Base-by-base conservation (phyloP, 371 early-diverging fungal genomes). In the Circinella umbellata region DNA sequence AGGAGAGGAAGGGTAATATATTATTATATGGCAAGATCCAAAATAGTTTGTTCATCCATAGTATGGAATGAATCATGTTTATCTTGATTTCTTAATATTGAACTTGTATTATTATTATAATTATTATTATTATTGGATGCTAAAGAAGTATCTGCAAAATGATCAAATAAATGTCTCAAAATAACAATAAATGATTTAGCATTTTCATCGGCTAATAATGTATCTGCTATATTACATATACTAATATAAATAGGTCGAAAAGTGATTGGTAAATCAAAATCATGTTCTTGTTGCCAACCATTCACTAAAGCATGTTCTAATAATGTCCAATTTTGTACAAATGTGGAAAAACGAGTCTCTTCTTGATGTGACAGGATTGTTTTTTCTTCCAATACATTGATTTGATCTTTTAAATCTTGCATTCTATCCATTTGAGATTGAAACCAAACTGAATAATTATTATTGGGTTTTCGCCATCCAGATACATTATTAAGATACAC, bases 401-500 rank as follows among this genome's bases (percentile, higher is more conserved):
- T 35, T 8, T 37, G 11, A 3, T 47, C 9, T 17, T 20, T 47
- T 5, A 68, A 38, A 8, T 36, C 11, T 15, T 27, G 18, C 55
- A 39, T 54, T 0, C 9, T 18, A 8, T 17, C 6, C 15, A 13
- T 61, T 54, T 34, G 61, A 13, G 47, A 36, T 48, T 47, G 57
- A n/a, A 57, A 57, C 57, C 57, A 61, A 10, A 61, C 47, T 14
- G 66, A 36, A 46, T 38, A 55, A 13, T 20, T 8, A 42, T 35
- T 51, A 15, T 11, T 42, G 1, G 42, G 42, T 42, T 20, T 54
- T 42, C 73, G 54, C 78, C 78, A 78, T 8, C 63, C 66, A 34
- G 73, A 70, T 11, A 70, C 35, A 55, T 72, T 71, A n/a, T 68
- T 38, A 18, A 78, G 47, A 73, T 75, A 75, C 10, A 75, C 73